Evolutionary conservation across 106 monocot species (phyloP).

Genomic region (Triglochin maritima): DNA sequence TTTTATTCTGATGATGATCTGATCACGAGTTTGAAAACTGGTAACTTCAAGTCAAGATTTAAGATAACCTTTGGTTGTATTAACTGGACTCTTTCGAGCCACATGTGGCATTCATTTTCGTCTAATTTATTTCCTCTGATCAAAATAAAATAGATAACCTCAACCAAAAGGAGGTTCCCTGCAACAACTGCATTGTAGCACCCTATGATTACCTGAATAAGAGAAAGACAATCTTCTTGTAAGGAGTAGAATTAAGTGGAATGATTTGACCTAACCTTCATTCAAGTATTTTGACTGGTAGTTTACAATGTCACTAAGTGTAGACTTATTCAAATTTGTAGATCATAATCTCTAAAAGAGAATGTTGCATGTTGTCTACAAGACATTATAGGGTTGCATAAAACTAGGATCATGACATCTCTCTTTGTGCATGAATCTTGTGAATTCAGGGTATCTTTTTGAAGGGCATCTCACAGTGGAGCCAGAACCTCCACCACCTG

Average conservation of each 20-base stretch:
- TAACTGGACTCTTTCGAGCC: background rate
- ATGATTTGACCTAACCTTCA: no score
- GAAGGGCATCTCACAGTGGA: conserved; percentile 87
- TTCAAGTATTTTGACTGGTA: no score
- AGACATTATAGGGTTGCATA: background rate
- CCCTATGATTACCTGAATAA: no score
- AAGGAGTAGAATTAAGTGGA: no score
- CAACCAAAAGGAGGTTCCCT: background rate
- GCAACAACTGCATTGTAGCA: background rate
- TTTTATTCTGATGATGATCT: background rate
- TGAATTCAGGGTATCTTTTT: conserved; percentile 76
- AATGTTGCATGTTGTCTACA: background rate
- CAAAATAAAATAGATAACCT: background rate
- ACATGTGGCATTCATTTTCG: background rate
- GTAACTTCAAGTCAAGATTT: background rate
- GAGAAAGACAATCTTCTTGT: no score
- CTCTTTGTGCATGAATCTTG: conserved; percentile 3
- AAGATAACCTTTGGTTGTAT: background rate
- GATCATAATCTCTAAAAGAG: background rate
- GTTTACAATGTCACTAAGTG: background rate
- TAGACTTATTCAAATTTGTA: background rate
- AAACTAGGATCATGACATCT: background rate
- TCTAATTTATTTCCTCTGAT: background rate
- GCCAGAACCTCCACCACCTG: conserved; percentile 83
- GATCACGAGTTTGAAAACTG: background rate